A percentile compares a stretch with the other conserved stretches of the same genome.
phyloP scores from a whole-genome alignment of 176 grass and related monocot species.

The Triticum urartu region DNA sequence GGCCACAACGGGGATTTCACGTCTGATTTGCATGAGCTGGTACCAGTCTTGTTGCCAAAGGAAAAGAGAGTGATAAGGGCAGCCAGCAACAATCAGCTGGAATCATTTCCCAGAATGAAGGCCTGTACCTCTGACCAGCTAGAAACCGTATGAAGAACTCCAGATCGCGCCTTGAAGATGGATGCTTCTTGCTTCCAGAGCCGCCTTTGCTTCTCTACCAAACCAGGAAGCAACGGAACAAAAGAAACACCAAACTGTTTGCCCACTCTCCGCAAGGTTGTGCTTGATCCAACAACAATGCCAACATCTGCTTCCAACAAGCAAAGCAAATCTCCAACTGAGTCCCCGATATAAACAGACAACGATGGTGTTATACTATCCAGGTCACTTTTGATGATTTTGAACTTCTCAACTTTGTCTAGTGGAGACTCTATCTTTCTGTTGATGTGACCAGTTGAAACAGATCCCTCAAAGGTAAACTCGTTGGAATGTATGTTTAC shows the following conservation, averaged over 20 bases:
- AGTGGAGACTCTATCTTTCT: slow-evolving; percentile 79
- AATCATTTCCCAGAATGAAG: slow-evolving; percentile 84
- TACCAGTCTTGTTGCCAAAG: slow-evolving; percentile 37
- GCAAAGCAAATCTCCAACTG: slow-evolving; percentile 90
- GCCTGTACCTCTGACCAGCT: slow-evolving; percentile 91
- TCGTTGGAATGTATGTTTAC: slow-evolving; percentile 91
- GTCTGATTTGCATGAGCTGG: slow-evolving; percentile 45
- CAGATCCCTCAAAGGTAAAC: slow-evolving; percentile 73
- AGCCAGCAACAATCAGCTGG: slow-evolving; percentile 40
- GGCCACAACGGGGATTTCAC: slow-evolving; percentile 55
- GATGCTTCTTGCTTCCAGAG: slow-evolving; percentile 36
- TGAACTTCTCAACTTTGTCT: slow-evolving; percentile 80
- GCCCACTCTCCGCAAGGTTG: slow-evolving; percentile 74
- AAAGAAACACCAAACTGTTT: slow-evolving; percentile 86
- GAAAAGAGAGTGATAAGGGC: neutral
- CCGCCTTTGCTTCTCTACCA: slow-evolving; percentile 77
- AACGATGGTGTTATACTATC: slow-evolving; percentile 19
- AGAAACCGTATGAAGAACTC: slow-evolving; percentile 84
- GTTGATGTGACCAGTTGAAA: slow-evolving; percentile 85
- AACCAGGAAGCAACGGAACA: slow-evolving; percentile 57
- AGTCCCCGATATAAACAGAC: slow-evolving; percentile 89
- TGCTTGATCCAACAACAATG: slow-evolving; percentile 90
- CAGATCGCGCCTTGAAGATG: slow-evolving; percentile 61
- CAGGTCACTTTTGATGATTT: slow-evolving; percentile 42
- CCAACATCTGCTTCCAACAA: slow-evolving; percentile 93